phyloP scores from a whole-genome alignment of 805 yeast species.

The Saturnispora galanensis region DNA sequence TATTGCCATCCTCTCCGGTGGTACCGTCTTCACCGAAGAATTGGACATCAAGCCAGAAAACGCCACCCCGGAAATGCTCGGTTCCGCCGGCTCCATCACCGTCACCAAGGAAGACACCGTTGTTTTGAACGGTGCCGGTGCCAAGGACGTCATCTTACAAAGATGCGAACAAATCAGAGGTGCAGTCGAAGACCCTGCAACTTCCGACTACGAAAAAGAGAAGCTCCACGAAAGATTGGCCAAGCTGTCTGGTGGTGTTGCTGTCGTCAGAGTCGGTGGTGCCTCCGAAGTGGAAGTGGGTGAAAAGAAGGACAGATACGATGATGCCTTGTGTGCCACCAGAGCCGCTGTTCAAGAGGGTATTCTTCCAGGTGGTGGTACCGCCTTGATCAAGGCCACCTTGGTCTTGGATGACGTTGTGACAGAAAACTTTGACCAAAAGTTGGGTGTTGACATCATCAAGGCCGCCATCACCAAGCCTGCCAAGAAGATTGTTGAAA shows the following conservation, averaged over 20 bases:
- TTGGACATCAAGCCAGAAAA: constrained; percentile 91
- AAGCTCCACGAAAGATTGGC: constrained; percentile 96
- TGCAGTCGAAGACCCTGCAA: constrained; percentile 61
- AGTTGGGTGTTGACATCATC: constrained; percentile 90
- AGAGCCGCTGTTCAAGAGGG: constrained; percentile 99
- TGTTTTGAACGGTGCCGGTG: constrained; percentile 84
- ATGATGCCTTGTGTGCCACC: constrained; percentile 96
- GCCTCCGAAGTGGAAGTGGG: constrained; percentile 96
- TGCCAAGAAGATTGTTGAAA: constrained; percentile 89
- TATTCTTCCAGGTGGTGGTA: constrained; percentile 98
- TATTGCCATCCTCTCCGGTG: constrained; percentile 89
- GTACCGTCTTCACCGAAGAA: constrained; percentile 87
- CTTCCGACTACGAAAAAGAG: constrained; percentile 89
- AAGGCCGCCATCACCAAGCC: constrained; percentile 90
- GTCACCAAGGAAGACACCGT: constrained; percentile 95
- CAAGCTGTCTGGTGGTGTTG: constrained; percentile 96
- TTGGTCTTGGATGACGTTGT: constrained; percentile 58
- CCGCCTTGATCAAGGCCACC: constrained; percentile 91
- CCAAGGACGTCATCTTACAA: constrained; percentile 65
- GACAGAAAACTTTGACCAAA: constrained; percentile 88
- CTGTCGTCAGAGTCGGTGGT: constrained; percentile 96
- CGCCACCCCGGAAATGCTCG: constrained; percentile 82
- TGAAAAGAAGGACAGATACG: constrained; percentile 98
- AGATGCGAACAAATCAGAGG: constrained; percentile 93
- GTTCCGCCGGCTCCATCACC: constrained; percentile 84